Conservation (phyloP, 495 filamentous ascomycete genomes). For the Aspergillus asperescens region DNA sequence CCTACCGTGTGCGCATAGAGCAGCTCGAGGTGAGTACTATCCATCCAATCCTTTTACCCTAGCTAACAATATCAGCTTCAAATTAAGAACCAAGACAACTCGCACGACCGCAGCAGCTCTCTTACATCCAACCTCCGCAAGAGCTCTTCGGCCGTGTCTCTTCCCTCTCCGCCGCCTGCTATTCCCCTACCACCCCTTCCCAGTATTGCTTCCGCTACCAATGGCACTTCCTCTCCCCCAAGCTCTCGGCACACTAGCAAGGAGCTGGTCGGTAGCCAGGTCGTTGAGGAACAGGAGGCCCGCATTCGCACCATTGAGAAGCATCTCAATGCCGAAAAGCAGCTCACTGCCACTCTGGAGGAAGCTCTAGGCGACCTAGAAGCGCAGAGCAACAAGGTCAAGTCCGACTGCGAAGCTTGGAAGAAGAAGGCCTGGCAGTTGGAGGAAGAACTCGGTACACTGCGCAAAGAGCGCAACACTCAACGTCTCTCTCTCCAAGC, state of each 20-base stretch:
- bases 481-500: conserved; percentile 82
- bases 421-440: conserved; percentile 72
- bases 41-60: not conserved
- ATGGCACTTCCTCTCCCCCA: conserved; percentile 39
- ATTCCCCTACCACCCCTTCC: conserved; percentile 72
- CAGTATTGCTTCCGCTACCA: conserved; percentile 35
- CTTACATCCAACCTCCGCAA: conserved; percentile 76
- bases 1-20: conserved; percentile 46
- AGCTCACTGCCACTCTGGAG: conserved; percentile 88
- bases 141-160: conserved; percentile 71
- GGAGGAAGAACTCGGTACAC: conserved; percentile 70
- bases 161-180: conserved; percentile 93
- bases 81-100: conserved; percentile 39
- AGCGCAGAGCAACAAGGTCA: conserved; percentile 75
- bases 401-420: conserved; percentile 82
- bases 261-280: conserved; percentile 63
- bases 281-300: conserved; percentile 82
- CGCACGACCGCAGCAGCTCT: conserved; percentile 69
- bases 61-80: conserved; percentile 34
- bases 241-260: conserved; percentile 69
- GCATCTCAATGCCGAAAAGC: conserved; percentile 92
- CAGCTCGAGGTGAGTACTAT: conserved; percentile 41
- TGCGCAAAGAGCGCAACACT: conserved; percentile 62
- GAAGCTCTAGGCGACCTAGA: conserved; percentile 94
- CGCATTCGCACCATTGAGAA: conserved; percentile 96